Conservation (phyloP, 2,329 filamentous ascomycete genomes). For the Erysiphe neolycopersici region DNA sequence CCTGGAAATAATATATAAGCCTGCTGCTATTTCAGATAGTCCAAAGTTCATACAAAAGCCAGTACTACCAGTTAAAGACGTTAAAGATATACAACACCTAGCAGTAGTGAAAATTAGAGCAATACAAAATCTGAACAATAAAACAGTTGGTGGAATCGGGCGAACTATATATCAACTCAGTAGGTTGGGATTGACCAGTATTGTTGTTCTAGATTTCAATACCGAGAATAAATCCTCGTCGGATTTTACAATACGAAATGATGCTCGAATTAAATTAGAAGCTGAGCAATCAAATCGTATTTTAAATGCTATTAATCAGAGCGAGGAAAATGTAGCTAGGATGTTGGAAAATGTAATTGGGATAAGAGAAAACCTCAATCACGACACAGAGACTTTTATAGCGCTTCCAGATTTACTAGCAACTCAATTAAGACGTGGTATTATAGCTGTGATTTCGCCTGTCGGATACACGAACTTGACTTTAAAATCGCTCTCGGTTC, state of each 20-base stretch:
- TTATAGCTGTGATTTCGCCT: constrained; percentile 42
- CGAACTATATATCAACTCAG: constrained; percentile 64
- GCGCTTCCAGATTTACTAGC: constrained; percentile 28
- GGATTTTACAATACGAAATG: background rate
- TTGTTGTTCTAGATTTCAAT: constrained; percentile 55
- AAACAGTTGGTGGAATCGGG: constrained; percentile 46
- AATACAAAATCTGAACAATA: constrained; percentile 42
- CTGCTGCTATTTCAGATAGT: constrained; percentile 28
- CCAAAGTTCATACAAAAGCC: constrained; percentile 30
- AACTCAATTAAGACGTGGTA: constrained; percentile 36
- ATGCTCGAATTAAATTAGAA: constrained; percentile 19
- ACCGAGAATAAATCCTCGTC: constrained; percentile 12
- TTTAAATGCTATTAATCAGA: constrained; percentile 44
- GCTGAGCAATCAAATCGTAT: constrained; percentile 44
- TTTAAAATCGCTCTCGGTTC: constrained; percentile 20
- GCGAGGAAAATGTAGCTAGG: constrained; percentile 39
- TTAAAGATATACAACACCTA: constrained; percentile 26
- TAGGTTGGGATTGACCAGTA: constrained; percentile 53
- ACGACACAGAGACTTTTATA: constrained; percentile 10
- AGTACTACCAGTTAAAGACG: constrained; percentile 8
- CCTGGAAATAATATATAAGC: constrained; percentile 30
- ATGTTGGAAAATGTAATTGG: constrained; percentile 28
- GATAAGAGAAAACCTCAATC: constrained; percentile 6
- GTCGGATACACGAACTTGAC: constrained; percentile 29
- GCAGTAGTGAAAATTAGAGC: constrained; percentile 65